Evolutionary conservation across 1,284 basidiomycete genomes (phyloP).

Genomic region (Inonotus obliquus): DNA sequence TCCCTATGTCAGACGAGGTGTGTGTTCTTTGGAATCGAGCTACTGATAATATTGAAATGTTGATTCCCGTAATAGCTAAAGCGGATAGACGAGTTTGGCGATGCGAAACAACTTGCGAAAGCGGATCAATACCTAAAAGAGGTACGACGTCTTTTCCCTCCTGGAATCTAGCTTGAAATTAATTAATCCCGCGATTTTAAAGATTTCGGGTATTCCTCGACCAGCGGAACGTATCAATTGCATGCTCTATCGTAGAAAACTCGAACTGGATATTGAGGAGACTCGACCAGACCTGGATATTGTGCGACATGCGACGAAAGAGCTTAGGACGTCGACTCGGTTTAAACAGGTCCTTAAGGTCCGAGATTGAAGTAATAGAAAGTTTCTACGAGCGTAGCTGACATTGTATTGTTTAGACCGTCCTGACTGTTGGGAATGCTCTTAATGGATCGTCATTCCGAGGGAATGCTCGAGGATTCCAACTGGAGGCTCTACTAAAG

Average conservation of each 20-base stretch:
- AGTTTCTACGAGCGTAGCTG: not conserved
- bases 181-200: constrained; percentile 4
- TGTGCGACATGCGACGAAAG: constrained; percentile 67
- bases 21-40: constrained; percentile 26
- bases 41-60: not conserved
- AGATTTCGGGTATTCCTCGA: constrained; percentile 79
- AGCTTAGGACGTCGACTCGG: constrained; percentile 64
- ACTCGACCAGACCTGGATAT: constrained; percentile 78
- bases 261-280: constrained; percentile 83
- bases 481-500: constrained; percentile 77
- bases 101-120: constrained; percentile 69
- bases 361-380: constrained; percentile 18
- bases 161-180: not conserved
- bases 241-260: constrained; percentile 78
- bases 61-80: constrained; percentile 39
- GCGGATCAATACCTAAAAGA: constrained; percentile 83
- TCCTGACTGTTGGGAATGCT: constrained; percentile 77
- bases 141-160: constrained; percentile 35
- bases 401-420: constrained; percentile 38
- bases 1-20: constrained; percentile 78
- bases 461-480: constrained; percentile 81
- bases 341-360: constrained; percentile 74
- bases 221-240: constrained; percentile 69
- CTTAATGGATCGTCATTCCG: constrained; percentile 81
- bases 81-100: constrained; percentile 61